Base-by-base conservation (phyloP, 768 basidiomycete genomes). In the Amanita jacksonii region DNA sequence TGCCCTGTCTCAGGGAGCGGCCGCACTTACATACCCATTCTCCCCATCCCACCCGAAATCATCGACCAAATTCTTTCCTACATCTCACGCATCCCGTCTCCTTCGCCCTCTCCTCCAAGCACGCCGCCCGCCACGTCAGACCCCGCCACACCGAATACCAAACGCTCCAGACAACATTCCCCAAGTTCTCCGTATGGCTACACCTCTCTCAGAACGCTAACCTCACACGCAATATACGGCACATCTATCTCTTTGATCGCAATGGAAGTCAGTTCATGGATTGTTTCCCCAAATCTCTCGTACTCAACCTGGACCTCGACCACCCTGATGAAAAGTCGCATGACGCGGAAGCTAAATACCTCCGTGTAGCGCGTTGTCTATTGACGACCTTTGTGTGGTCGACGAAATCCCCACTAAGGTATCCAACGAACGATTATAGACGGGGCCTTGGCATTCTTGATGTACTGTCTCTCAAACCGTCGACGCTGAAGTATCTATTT, bases 81-180 rank as follows among this genome's bases (percentile, higher is more conserved):
- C 39, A 57, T 76, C 46, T 66, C 68, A 47, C 48, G 49, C 32
- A 65, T 68, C 46, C 36, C 48, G 52, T 73, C 25, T 60, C 67
- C 8, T 61, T 76, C 44, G 72, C 70, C 1, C 60, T 69, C n/a
- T 55, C 64, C 22, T 72, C 67, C n/a, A 58, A 57, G 46, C 44
- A 58, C 25, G 64, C 62, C 39, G 60, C 62, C 41, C 52, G 50
- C 13, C 51, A 67, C 41, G 62, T 68, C 32, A 64, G 70, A 33
- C 74, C 74, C 22, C 52, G 62, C n/a, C 73, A 76, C 44, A 70
- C 62, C 16, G 63, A 74, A 49, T 74, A 76, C 56, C 68, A 73
- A 39, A 59, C 68, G 42, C 57, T 76, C 47, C 68, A 69, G 22
- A 59, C 69, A n/a, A 62, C 69, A 6, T 59, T 65, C 24, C 57